Conservation (phyloP, 306 rosid species). For the Neltuma alba region DNA sequence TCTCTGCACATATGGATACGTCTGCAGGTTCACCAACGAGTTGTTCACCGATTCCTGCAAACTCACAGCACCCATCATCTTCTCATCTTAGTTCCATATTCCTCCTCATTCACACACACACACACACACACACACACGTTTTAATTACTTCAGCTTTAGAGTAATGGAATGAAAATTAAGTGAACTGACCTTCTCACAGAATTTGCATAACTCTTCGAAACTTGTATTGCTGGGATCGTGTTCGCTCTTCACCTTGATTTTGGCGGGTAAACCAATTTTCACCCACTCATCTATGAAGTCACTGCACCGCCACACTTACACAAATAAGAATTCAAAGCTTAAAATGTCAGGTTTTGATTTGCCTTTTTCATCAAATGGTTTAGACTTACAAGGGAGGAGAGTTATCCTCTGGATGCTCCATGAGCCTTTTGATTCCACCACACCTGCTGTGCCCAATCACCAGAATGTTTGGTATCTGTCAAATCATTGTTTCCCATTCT, state of each 20-base stretch:
- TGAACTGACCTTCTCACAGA: conserved; percentile 52
- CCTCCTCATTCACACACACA: too few relatives aligned
- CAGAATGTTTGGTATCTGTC: conserved; percentile 60
- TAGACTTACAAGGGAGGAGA: conserved; percentile 48
- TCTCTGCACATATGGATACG: conserved; percentile 57
- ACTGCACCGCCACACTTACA: conserved; percentile 32
- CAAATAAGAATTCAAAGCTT: not conserved
- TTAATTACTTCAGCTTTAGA: too few relatives aligned
- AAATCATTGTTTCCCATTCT: not conserved
- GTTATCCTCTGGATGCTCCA: conserved; percentile 60
- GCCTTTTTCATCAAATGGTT: not conserved
- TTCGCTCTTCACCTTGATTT: conserved; percentile 41
- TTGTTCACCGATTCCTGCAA: conserved; percentile 66
- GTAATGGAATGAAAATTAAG: not conserved
- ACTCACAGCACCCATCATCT: not conserved
- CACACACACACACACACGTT: too few relatives aligned
- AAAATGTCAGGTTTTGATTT: not conserved
- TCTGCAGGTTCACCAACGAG: conserved; percentile 51
- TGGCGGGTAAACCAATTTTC: conserved; percentile 60
- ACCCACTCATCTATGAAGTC: conserved; percentile 83
- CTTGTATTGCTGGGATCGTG: not conserved
- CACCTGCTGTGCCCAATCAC: conserved; percentile 74
- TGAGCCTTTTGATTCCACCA: conserved; percentile 71
- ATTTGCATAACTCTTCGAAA: conserved; percentile 27
- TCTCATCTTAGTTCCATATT: not conserved